Evolutionary conservation across 257 asterid species (phyloP), one percentile per base, ranked within the genome.

Genomic region (Solanum virginianum): DNA sequence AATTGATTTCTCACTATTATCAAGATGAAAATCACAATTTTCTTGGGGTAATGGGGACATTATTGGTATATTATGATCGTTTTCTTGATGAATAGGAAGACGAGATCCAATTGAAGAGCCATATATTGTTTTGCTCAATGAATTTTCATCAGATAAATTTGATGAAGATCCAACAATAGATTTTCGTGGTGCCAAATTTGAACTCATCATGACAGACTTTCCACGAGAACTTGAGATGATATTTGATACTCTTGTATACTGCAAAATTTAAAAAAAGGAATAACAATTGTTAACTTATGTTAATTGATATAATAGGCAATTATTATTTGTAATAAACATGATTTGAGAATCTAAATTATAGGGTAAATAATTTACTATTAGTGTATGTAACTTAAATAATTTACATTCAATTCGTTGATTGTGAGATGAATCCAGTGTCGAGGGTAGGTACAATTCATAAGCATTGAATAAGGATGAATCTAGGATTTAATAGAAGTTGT

Each of bases 191-290:
- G 51, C n/a, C 47, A 68, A 51, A 63, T 86, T 62, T n/a, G 24
- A 20, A 55, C 70, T 20, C 41, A 13, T 47, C 55, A 13, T 13
- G 53, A 36, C 56, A 69, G 88, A 39, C 80, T 84, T 89, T 85
- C 91, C 91, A 83, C 80, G 69, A 47, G 87, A 62, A 83, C 85
- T 89, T 77, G 92, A 86, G 39, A 89, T 56, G 20, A 86, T 20
- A 84, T 49, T 86, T 49, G 90, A 82, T 10, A 89, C 12, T 54
- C 89, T 69, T 77, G 88, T 90, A 32, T 88, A 87, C 95, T 91
- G 91, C 86, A 84, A 86, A 36, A 11, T 12, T 36, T 36, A 0
- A 12, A 12, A n/a, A 60, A 55, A 68, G 8, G 41, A 32, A 36
- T 36, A 36, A 36, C 41, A 18, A 13, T 15, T 29, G 17, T 36